These are phyloP conservation scores for Globomyces sp. DNA, from an alignment of 371 early-diverging fungal genomes.

Conservation along the genomic window DNA sequence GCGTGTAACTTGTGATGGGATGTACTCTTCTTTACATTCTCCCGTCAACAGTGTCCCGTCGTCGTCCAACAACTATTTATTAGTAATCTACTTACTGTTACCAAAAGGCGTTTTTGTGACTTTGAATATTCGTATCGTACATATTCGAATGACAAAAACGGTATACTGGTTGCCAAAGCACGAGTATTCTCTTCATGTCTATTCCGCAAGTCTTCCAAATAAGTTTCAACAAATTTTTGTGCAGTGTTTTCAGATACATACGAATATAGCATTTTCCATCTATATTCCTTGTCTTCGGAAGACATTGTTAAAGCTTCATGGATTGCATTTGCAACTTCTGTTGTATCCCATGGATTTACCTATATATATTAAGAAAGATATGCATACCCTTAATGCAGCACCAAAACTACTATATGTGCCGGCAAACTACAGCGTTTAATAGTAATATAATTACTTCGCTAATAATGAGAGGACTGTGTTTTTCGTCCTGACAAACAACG, in stretches of 20 bases:
- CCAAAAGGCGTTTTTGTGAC: constrained; percentile 61
- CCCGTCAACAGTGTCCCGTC: constrained; percentile 73
- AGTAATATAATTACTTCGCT: constrained; percentile 27
- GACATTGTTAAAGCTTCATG: constrained; percentile 75
- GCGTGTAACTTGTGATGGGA: no score
- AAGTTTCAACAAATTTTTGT: constrained; percentile 44
- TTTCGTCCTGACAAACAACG: constrained; percentile 84
- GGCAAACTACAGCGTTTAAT: constrained; percentile 63
- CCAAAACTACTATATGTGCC: constrained; percentile 92
- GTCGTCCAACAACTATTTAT: constrained; percentile 73
- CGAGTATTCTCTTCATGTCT: constrained; percentile 59
- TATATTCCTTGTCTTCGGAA: constrained; percentile 57
- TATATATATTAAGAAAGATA: background rate
- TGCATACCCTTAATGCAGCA: constrained; percentile 64
- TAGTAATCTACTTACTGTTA: constrained; percentile 21
- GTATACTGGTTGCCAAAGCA: constrained; percentile 62
- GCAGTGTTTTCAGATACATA: constrained; percentile 72
- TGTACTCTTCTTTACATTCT: no score
- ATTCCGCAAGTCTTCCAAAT: constrained; percentile 53
- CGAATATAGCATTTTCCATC: constrained; percentile 64
- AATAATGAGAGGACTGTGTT: constrained; percentile 79
- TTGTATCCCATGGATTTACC: constrained; percentile 87
- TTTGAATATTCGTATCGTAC: constrained; percentile 48
- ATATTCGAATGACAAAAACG: constrained; percentile 46
- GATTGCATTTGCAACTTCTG: constrained; percentile 81